Conservation (phyloP, 257 asterid species). For the Mitragyna speciosa region DNA sequence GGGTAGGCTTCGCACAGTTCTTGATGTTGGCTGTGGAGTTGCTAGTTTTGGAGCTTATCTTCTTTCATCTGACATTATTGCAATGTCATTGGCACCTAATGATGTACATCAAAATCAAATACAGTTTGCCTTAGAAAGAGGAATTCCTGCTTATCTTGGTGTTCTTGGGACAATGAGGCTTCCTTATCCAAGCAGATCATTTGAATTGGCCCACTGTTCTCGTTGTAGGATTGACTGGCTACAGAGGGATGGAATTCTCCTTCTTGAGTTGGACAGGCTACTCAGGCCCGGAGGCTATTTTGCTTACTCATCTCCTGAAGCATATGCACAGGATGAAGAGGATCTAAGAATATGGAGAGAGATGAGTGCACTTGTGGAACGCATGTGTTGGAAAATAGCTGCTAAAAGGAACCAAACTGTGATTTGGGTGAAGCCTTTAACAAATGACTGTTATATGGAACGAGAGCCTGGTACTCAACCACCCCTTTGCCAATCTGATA, state of each 20-base stretch:
- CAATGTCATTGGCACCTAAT: slow-evolving; percentile 94
- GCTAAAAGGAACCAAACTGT: slow-evolving; percentile 82
- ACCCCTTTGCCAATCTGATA: slow-evolving; percentile 82
- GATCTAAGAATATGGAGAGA: slow-evolving; percentile 79
- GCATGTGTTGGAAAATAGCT: slow-evolving; percentile 95
- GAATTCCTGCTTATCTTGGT: slow-evolving; percentile 94
- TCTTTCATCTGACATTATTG: slow-evolving; percentile 73
- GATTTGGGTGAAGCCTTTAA: slow-evolving; percentile 87
- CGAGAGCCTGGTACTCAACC: slow-evolving; percentile 83
- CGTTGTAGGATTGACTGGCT: slow-evolving; percentile 98
- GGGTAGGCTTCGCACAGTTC: slow-evolving; percentile 78
- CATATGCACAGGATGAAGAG: slow-evolving; percentile 95
- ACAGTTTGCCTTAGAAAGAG: slow-evolving; percentile 95
- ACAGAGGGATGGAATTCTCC: slow-evolving; percentile 90
- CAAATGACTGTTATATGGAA: slow-evolving; percentile 69
- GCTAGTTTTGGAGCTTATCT: slow-evolving; percentile 97
- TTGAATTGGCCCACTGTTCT: slow-evolving; percentile 91
- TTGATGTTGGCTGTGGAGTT: slow-evolving; percentile 96
- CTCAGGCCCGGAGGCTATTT: slow-evolving; percentile 96
- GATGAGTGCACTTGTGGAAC: slow-evolving; percentile 85
- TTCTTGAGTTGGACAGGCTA: slow-evolving; percentile 86
- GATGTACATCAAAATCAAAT: slow-evolving; percentile 97
- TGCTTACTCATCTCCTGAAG: slow-evolving; percentile 94
- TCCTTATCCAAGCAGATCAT: slow-evolving; percentile 95
- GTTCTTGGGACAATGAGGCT: slow-evolving; percentile 96